These are phyloP conservation scores for Pelagophyceae sp. DNA, from an alignment of 352 stramenopile species.

Conservation along the genomic window DNA sequence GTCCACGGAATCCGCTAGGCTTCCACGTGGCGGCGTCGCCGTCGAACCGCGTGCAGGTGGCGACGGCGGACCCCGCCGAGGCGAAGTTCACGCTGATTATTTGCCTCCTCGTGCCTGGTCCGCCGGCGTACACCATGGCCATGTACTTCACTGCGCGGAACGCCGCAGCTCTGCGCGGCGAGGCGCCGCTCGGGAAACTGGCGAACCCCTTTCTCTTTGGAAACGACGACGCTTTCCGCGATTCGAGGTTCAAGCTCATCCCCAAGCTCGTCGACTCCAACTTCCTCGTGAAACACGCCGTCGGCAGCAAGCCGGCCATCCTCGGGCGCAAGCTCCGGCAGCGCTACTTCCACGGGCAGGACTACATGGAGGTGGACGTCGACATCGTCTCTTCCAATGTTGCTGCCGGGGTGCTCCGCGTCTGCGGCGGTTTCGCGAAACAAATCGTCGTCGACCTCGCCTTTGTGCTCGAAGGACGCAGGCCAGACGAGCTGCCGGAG, in stretches of 20 bases:
- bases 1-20: too few species aligned
- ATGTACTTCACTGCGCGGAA: slow-evolving; percentile 60
- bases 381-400: slow-evolving; percentile 85
- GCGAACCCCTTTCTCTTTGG: slow-evolving; percentile 81
- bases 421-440: slow-evolving; percentile 51
- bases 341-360: slow-evolving; percentile 52
- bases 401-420: slow-evolving; percentile 51
- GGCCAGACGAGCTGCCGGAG: slow-evolving; percentile 47
- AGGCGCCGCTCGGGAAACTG: slow-evolving; percentile 69
- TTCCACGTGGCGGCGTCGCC: not conserved
- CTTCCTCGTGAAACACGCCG: slow-evolving; percentile 87
- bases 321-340: slow-evolving; percentile 92
- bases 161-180: slow-evolving; percentile 37
- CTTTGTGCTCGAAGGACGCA: slow-evolving; percentile 55
- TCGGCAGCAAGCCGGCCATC: slow-evolving; percentile 87
- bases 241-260: slow-evolving; percentile 96
- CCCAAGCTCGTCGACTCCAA: slow-evolving; percentile 87
- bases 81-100: slow-evolving; percentile 13
- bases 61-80: too few species aligned
- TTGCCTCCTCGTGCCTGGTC: slow-evolving; percentile 28
- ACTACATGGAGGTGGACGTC: slow-evolving; percentile 90
- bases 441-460: slow-evolving; percentile 57
- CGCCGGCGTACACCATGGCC: slow-evolving; percentile 40
- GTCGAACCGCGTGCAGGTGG: not conserved
- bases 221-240: slow-evolving; percentile 79